A percentile compares a stretch with the other conserved stretches of the same genome.
phyloP scores from a whole-genome alignment of 140 eudicot species.

The Bidens hawaiensis region DNA sequence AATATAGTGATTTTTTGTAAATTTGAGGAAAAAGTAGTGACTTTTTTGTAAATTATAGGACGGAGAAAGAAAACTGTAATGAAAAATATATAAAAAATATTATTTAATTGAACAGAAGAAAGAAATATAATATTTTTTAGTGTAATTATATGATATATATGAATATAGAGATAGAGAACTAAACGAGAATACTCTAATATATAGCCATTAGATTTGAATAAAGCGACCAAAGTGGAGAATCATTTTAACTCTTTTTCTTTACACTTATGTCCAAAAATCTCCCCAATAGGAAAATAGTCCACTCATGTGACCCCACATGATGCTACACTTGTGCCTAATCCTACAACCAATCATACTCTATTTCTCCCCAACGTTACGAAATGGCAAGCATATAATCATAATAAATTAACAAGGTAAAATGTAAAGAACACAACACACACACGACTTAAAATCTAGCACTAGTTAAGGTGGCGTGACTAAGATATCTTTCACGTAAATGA shows the following conservation, averaged over 20 bases:
- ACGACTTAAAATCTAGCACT: too few species aligned
- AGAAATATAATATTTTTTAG: too few species aligned
- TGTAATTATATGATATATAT: too few species aligned
- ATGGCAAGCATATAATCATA: constrained; percentile 2
- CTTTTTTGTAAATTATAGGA: too few species aligned
- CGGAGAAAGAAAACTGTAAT: too few species aligned
- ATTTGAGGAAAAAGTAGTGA: too few species aligned
- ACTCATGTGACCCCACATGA: constrained; percentile 25
- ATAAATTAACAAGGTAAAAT: background rate
- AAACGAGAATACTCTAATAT: too few species aligned
- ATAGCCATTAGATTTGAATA: constrained; percentile 7
- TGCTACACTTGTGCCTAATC: constrained; percentile 17
- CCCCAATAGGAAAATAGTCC: constrained; percentile 6
- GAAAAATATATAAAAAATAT: too few species aligned
- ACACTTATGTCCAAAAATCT: background rate
- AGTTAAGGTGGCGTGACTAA: too few species aligned
- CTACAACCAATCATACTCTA: constrained; percentile 14
- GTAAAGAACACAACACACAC: background rate
- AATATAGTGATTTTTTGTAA: too few species aligned
- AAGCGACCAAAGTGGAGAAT: constrained; percentile 17
- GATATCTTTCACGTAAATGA: background rate
- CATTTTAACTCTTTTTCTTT: constrained; percentile 9
- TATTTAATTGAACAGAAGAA: too few species aligned
- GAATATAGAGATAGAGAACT: too few species aligned
- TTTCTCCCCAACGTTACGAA: constrained; percentile 11